phyloP scores from a whole-genome alignment of 106 monocot genomes.

The Dendrobium officinale region DNA sequence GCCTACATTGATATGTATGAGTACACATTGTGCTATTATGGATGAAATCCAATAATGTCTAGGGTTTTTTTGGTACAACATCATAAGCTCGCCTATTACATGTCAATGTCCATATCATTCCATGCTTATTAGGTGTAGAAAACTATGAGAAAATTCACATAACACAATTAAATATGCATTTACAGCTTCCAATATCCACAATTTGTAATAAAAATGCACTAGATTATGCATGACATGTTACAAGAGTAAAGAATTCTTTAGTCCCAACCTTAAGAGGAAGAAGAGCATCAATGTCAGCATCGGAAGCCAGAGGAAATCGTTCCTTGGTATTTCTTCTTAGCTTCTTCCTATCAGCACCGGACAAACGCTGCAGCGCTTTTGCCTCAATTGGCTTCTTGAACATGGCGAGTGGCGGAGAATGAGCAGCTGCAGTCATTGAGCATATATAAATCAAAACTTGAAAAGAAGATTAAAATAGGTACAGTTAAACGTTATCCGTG shows the following conservation, averaged over 20 bases:
- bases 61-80: background rate
- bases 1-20: too few relatives aligned
- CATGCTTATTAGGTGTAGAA: background rate
- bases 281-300: conserved; percentile 74
- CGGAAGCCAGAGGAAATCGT: conserved; percentile 71
- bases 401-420: conserved; percentile 30
- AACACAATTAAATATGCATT: background rate
- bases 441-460: background rate
- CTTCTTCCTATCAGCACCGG: conserved; percentile 95
- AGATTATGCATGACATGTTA: background rate
- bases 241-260: background rate
- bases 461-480: background rate
- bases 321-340: conserved; percentile 67
- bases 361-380: conserved; percentile 69
- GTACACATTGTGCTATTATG: background rate
- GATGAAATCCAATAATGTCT: background rate
- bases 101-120: background rate
- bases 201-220: background rate
- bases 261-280: conserved; percentile 74
- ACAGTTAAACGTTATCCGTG: background rate
- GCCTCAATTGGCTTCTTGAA: conserved; percentile 81
- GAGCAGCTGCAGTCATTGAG: background rate
- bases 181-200: background rate
- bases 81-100: background rate
- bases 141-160: background rate